These are phyloP conservation scores for Fusarium clavum DNA, from an alignment of 2,329 filamentous ascomycete species.

Conservation along the genomic window DNA sequence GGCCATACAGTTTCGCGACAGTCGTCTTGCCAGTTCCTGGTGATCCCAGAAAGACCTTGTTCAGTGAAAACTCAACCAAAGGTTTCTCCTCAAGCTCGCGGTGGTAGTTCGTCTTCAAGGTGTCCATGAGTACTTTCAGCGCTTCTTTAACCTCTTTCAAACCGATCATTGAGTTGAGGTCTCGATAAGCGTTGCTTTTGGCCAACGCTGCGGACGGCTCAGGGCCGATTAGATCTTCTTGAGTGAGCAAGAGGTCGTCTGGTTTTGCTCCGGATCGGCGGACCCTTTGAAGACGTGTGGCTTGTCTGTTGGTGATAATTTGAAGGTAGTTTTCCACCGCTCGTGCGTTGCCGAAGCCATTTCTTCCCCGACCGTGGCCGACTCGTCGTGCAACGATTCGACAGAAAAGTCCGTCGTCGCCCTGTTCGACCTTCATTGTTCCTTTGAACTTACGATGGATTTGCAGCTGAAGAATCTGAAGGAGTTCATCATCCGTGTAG, in stretches of 20 bases:
- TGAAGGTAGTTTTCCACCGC: constrained; percentile 72
- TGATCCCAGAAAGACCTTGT: constrained; percentile 75
- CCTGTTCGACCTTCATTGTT: constrained; percentile 70
- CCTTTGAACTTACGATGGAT: constrained; percentile 66
- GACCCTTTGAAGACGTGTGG: constrained; percentile 63
- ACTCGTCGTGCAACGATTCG: constrained; percentile 72
- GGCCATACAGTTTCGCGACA: constrained; percentile 77
- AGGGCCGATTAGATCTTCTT: constrained; percentile 78
- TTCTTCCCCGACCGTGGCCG: constrained; percentile 69
- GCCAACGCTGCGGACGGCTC: constrained; percentile 67
- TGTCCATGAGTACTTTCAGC: constrained; percentile 68
- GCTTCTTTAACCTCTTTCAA: constrained; percentile 71
- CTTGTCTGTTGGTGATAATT: constrained; percentile 68
- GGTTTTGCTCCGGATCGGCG: constrained; percentile 55
- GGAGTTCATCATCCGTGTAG: constrained; percentile 73
- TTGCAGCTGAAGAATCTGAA: constrained; percentile 67
- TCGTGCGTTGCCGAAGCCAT: constrained; percentile 80
- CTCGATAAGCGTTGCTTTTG: constrained; percentile 65
- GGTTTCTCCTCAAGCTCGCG: constrained; percentile 73
- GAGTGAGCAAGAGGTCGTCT: constrained; percentile 70
- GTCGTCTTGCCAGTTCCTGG: constrained; percentile 84
- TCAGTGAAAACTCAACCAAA: constrained; percentile 70
- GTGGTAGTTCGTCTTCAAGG: constrained; percentile 71
- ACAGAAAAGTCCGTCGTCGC: constrained; percentile 68
- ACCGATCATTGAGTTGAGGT: constrained; percentile 69